Evolutionary conservation across 2,329 filamentous ascomycete species (phyloP).

Genomic region (Colletotrichum lentis): DNA sequence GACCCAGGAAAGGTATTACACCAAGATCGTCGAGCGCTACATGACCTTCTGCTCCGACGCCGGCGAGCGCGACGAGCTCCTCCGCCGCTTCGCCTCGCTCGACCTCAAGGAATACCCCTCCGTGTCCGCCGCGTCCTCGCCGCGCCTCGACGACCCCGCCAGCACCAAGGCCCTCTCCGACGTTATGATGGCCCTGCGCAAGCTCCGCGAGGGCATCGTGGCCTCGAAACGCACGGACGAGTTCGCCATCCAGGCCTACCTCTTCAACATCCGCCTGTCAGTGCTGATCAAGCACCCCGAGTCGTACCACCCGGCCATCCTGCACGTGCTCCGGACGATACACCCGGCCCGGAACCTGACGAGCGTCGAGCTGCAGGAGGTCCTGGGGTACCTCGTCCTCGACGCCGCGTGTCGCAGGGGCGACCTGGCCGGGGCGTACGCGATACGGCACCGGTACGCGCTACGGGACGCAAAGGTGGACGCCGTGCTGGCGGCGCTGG

Average conservation of each 20-base stretch:
- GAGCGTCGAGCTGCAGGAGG: slow-evolving; percentile 77
- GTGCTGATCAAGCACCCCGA: slow-evolving; percentile 84
- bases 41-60: slow-evolving; percentile 85
- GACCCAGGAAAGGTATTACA: slow-evolving; percentile 85
- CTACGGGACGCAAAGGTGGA: slow-evolving; percentile 75
- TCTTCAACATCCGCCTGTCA: slow-evolving; percentile 87
- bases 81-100: slow-evolving; percentile 77
- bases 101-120: slow-evolving; percentile 46
- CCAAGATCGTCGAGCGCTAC: slow-evolving; percentile 86
- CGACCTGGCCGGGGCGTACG: slow-evolving; percentile 77
- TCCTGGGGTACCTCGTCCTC: slow-evolving; percentile 81
- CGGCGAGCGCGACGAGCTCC: slow-evolving; percentile 75
- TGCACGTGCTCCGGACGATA: slow-evolving; percentile 77
- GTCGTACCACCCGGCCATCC: slow-evolving; percentile 87
- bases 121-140: slow-evolving; percentile 30
- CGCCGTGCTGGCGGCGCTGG: slow-evolving; percentile 72
- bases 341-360: slow-evolving; percentile 74
- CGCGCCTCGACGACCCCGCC: slow-evolving; percentile 40
- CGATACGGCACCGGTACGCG: slow-evolving; percentile 66
- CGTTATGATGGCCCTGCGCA: slow-evolving; percentile 85
- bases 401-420: slow-evolving; percentile 87
- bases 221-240: slow-evolving; percentile 77
- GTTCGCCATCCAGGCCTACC: slow-evolving; percentile 88
- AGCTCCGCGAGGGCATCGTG: slow-evolving; percentile 88
- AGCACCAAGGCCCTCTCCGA: slow-evolving; percentile 72